These are phyloP conservation scores for Aspergillus puulaauensis DNA, from an alignment of 2,329 filamentous ascomycete genomes.

Conservation along the genomic window DNA sequence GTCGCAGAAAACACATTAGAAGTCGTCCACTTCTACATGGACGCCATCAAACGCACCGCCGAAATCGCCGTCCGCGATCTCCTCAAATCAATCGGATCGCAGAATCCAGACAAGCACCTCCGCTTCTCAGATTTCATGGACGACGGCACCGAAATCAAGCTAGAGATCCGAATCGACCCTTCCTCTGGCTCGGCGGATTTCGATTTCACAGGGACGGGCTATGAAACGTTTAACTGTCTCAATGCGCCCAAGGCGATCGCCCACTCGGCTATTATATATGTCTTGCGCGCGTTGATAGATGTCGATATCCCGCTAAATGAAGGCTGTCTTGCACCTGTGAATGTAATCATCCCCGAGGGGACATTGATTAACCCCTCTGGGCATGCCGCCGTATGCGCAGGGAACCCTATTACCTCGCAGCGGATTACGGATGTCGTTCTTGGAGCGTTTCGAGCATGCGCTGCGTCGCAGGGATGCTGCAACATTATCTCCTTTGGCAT, in stretches of 20 bases:
- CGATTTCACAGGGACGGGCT: conserved; percentile 74
- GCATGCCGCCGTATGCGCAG: conserved; percentile 80
- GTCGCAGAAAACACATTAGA: conserved; percentile 78
- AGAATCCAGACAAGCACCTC: conserved; percentile 69
- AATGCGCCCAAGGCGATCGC: conserved; percentile 82
- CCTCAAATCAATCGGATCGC: conserved; percentile 65
- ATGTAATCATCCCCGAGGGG: too few species aligned
- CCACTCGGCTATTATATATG: conserved; percentile 83
- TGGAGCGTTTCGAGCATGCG: conserved; percentile 75
- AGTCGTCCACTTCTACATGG: conserved; percentile 81
- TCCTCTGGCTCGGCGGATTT: conserved; percentile 76
- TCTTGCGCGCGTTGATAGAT: conserved; percentile 73
- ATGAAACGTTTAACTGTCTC: conserved; percentile 75
- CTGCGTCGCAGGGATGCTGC: conserved; percentile 75
- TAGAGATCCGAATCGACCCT: conserved; percentile 73
- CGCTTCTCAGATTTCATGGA: conserved; percentile 76
- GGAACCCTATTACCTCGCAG: conserved; percentile 77
- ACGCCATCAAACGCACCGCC: conserved; percentile 76
- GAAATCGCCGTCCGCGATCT: conserved; percentile 74
- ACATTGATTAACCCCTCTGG: conserved; percentile 62
- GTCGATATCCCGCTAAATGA: conserved; percentile 85
- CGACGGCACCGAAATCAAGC: conserved; percentile 74
- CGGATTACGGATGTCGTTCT: conserved; percentile 81
- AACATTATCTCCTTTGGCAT: conserved; percentile 80
- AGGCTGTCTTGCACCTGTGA: conserved; percentile 55